A percentile compares a stretch with the other conserved stretches of the same genome.
These are phyloP conservation scores for Camellia lanceoleosa DNA, from an alignment of 148 eudicot species.

Conservation along the genomic window DNA sequence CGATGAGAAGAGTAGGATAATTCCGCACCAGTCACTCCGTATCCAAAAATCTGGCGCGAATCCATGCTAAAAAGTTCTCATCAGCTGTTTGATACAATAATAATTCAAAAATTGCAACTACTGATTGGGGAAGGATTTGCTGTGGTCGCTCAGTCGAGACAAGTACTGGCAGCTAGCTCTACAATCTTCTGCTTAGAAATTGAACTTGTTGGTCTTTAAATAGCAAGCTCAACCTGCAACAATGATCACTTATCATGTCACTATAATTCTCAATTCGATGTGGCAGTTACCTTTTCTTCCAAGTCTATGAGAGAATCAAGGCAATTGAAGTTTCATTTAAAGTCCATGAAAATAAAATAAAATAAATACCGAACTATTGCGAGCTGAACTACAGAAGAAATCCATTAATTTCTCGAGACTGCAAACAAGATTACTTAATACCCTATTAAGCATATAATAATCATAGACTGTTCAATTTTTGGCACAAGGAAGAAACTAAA, in stretches of 20 bases:
- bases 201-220: neutral
- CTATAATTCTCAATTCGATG: no score
- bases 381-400: neutral
- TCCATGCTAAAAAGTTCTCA: constrained; percentile 62
- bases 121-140: neutral
- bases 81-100: constrained; percentile 14
- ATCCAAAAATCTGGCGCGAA: constrained; percentile 50
- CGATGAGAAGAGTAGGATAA: constrained; percentile 41
- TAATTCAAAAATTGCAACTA: neutral
- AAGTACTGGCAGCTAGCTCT: constrained; percentile 4
- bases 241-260: neutral
- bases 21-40: constrained; percentile 39
- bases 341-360: neutral
- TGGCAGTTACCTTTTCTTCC: neutral
- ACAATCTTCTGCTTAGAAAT: constrained; percentile 2
- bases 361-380: neutral
- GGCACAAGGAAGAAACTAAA: neutral
- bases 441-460: neutral
- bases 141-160: neutral
- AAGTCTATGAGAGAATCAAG: neutral
- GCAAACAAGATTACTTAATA: neutral
- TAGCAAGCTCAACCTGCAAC: constrained; percentile 5
- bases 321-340: neutral
- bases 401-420: neutral
- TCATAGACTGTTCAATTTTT: neutral